Evolutionary conservation across 2,329 filamentous ascomycete genomes (phyloP).

Genomic region (Paecilomyces variotii): DNA sequence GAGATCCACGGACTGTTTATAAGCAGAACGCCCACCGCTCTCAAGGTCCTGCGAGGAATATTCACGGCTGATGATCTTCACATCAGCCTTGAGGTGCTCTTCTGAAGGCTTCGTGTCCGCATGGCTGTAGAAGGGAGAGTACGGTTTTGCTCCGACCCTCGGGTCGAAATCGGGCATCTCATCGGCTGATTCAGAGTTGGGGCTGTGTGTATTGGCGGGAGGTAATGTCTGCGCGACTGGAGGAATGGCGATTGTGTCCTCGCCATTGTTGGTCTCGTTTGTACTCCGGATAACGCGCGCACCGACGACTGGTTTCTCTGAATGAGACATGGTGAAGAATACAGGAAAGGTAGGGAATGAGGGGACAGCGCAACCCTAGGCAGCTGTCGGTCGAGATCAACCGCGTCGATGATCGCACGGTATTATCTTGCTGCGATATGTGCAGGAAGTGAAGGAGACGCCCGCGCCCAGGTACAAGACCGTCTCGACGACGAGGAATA

Average conservation of each 20-base stretch:
- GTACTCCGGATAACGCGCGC: background rate
- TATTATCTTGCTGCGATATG: background rate
- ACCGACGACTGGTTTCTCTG: background rate
- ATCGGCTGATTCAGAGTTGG: background rate
- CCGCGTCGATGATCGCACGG: background rate
- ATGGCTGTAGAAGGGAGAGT: constrained; percentile 38
- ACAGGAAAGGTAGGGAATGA: background rate
- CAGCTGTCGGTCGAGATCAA: background rate
- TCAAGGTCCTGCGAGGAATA: constrained; percentile 24
- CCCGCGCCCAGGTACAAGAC: background rate
- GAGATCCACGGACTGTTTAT: constrained; percentile 8
- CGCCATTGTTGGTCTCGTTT: background rate
- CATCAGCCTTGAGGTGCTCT: constrained; percentile 15
- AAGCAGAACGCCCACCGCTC: constrained; percentile 13
- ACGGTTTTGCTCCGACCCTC: constrained; percentile 31
- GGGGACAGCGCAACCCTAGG: background rate
- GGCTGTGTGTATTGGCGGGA: background rate
- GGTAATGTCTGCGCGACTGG: background rate
- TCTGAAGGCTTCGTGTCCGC: constrained; percentile 23
- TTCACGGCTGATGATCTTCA: constrained; percentile 2
- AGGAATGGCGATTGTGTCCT: background rate
- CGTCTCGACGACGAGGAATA: background rate
- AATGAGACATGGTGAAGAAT: background rate
- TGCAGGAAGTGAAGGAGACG: background rate
- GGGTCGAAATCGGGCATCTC: constrained; percentile 30